phyloP scores from a whole-genome alignment of 2,329 filamentous ascomycete genomes.

The Paecilomyces fulvus region DNA sequence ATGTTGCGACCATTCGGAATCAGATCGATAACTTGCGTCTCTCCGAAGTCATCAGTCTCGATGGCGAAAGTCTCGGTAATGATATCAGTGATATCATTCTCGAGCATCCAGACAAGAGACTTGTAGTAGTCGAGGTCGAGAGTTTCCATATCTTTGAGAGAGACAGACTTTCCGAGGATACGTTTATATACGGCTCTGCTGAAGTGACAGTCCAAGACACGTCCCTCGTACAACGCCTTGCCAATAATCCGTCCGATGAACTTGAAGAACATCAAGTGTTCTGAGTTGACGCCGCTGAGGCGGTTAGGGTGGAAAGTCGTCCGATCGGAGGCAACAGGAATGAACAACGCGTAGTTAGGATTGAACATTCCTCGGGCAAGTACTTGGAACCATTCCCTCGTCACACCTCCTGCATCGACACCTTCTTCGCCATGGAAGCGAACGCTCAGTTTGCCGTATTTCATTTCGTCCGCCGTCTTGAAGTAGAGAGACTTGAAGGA shows the following conservation, averaged over 20 bases:
- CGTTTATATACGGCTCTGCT: constrained; percentile 97
- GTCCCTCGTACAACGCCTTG: constrained; percentile 92
- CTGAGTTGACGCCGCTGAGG: constrained; percentile 84
- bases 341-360: constrained; percentile 92
- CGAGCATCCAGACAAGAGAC: constrained; percentile 94
- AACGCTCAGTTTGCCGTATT: constrained; percentile 96
- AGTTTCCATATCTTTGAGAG: constrained; percentile 98
- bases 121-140: constrained; percentile 99
- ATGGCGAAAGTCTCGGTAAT: constrained; percentile 94
- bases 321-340: constrained; percentile 89
- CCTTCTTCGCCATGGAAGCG: constrained; percentile 96
- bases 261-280: constrained; percentile 97
- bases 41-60: constrained; percentile 89
- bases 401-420: constrained; percentile 94
- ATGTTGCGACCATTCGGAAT: constrained; percentile 83
- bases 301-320: constrained; percentile 99
- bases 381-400: constrained; percentile 98
- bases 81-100: constrained; percentile 97
- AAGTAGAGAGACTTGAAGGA: constrained; percentile 98
- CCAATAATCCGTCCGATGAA: constrained; percentile 98
- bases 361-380: constrained; percentile 98
- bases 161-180: constrained; percentile 88
- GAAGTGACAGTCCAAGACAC: constrained; percentile 96
- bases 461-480: constrained; percentile 94
- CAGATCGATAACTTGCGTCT: constrained; percentile 77